These are phyloP conservation scores for Metarhizium album DNA, from an alignment of 2,329 filamentous ascomycete genomes.

Conservation along the genomic window DNA sequence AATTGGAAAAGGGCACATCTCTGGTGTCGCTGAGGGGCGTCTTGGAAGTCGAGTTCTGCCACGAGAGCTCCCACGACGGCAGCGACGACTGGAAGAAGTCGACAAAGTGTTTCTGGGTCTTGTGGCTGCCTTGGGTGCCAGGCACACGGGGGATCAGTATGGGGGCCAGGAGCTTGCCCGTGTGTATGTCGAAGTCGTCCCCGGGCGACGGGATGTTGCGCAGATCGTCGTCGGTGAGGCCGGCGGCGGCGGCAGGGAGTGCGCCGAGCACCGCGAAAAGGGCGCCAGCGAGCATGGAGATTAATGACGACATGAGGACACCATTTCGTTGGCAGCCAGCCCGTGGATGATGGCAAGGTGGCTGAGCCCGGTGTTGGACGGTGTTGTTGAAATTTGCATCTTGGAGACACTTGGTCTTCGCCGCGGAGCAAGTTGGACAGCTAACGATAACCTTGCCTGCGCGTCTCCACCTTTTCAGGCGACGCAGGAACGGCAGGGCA, in stretches of 20 bases:
- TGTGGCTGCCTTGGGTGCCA: conserved; percentile 64
- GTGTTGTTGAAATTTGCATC: neutral
- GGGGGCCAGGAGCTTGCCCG: conserved; percentile 67
- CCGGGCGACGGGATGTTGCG: conserved; percentile 60
- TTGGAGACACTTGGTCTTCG: neutral
- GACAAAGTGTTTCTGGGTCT: conserved; percentile 71
- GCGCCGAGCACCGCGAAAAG: conserved; percentile 2
- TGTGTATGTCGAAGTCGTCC: conserved; percentile 66
- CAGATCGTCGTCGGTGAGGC: conserved; percentile 66
- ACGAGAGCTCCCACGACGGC: conserved; percentile 67
- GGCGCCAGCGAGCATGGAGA: conserved; percentile 2
- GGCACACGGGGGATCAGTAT: conserved; percentile 84
- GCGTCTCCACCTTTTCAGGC: neutral
- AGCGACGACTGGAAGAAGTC: conserved; percentile 67
- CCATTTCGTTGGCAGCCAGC: neutral
- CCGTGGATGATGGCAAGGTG: neutral
- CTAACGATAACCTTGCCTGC: no score
- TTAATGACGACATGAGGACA: neutral
- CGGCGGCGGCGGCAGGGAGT: conserved; percentile 22
- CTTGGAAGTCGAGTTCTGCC: conserved; percentile 81
- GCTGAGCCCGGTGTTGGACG: no score
- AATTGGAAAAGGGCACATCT: conserved; percentile 73
- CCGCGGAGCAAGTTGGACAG: no score
- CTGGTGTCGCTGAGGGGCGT: conserved; percentile 65
- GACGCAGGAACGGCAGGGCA: no score